Percentiles rank a stretch among this genome's conserved stretches.
phyloP scores from a whole-genome alignment of 305 asterid genomes.

The Salvia sclarea region DNA sequence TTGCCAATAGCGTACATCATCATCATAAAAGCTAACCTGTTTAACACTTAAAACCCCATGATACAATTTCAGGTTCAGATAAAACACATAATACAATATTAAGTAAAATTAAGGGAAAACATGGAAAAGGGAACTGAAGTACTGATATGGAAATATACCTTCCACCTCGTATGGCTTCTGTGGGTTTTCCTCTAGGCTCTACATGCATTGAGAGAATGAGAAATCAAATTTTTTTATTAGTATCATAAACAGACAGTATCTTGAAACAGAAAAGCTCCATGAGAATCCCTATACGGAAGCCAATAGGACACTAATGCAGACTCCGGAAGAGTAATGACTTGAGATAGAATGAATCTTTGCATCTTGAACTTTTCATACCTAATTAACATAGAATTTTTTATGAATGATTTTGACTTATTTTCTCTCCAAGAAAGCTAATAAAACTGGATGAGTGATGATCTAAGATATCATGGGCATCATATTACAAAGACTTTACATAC shows the following conservation, averaged over 20 bases:
- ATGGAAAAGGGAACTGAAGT: background rate
- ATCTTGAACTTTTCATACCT: conserved; percentile 6
- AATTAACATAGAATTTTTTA: conserved; percentile 7
- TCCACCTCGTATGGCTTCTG: conserved; percentile 99
- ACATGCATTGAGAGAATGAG: conserved; percentile 19
- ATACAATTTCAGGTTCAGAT: conserved; percentile 45
- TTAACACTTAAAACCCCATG: conserved; percentile 75
- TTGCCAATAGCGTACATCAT: conserved; percentile 96
- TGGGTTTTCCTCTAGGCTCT: conserved; percentile 91
- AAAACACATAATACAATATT: conserved; percentile 2
- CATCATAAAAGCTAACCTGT: conserved; percentile 98
- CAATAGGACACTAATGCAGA: conserved; percentile 8
- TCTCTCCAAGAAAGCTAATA: conserved; percentile 27
- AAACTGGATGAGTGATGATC: conserved; percentile 1
- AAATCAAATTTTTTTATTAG: conserved; percentile 7
- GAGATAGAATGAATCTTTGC: conserved; percentile 10
- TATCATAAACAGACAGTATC: conserved; percentile 12
- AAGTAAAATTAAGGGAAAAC: background rate
- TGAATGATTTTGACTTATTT: background rate
- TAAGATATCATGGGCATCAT: background rate
- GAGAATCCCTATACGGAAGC: conserved; percentile 14
- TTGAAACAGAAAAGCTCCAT: background rate
- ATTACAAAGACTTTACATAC: background rate
- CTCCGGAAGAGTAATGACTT: conserved; percentile 19
- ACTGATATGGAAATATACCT: conserved; percentile 54